These are phyloP conservation scores for Mycogone perniciosa DNA, from an alignment of 2,329 filamentous ascomycete species.

Conservation along the genomic window DNA sequence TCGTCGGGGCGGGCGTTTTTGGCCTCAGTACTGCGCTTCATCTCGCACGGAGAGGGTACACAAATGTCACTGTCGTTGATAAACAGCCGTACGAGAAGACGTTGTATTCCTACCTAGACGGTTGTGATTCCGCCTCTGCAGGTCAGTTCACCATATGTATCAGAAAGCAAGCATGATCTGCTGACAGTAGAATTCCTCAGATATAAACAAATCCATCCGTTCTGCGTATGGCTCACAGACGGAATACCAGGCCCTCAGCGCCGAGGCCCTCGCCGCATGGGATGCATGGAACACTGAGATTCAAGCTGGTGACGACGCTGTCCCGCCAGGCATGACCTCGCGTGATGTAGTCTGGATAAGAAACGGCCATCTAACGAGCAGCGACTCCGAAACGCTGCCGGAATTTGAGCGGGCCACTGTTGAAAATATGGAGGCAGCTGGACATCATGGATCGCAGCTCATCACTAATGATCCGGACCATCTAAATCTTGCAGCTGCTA, in stretches of 20 bases:
- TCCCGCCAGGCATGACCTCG: conserved; percentile 32
- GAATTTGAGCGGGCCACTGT: conserved; percentile 32
- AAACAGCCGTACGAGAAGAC: conserved; percentile 35
- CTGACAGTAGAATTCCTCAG: conserved; percentile 10
- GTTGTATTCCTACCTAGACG: conserved; percentile 34
- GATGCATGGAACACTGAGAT: conserved; percentile 39
- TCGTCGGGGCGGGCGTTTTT: conserved; percentile 25
- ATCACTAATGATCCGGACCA: conserved; percentile 24
- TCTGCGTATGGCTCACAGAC: conserved; percentile 35
- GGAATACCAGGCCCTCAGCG: conserved; percentile 40
- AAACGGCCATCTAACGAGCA: conserved; percentile 30
- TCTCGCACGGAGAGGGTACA: conserved; percentile 35
- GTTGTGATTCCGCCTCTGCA: conserved; percentile 39
- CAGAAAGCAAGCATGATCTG: background rate
- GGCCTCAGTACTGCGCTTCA: conserved; percentile 31
- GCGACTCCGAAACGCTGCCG: conserved; percentile 18
- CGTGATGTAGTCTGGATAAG: conserved; percentile 32
- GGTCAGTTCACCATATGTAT: conserved; percentile 18
- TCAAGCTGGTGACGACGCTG: conserved; percentile 16
- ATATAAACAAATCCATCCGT: conserved; percentile 34
- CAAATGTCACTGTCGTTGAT: conserved; percentile 42
- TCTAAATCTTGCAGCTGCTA: conserved; percentile 21
- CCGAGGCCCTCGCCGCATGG: conserved; percentile 37
- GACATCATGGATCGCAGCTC: conserved; percentile 30
- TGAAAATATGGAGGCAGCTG: conserved; percentile 28